These are phyloP conservation scores for Erysimum pusillum DNA, from an alignment of 441 rosid genomes.

Conservation along the genomic window DNA sequence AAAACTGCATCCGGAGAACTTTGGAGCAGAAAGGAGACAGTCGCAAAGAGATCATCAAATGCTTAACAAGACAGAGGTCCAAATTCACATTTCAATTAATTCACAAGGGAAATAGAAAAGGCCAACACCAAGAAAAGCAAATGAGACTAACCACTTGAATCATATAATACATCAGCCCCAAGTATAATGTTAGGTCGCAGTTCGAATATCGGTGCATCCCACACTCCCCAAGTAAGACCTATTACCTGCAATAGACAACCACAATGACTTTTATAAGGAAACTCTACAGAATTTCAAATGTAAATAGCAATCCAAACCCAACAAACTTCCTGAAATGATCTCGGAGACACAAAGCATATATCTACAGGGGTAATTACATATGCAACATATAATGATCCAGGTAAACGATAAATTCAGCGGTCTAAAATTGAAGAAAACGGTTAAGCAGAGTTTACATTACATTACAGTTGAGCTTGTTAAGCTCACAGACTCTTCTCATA, in stretches of 20 bases:
- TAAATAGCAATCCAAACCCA: not conserved
- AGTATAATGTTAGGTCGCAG: conserved; percentile 72
- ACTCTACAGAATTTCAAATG: not conserved
- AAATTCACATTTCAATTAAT: conserved; percentile 17
- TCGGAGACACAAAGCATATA: not conserved
- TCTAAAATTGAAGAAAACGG: not conserved
- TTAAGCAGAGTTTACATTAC: conserved; percentile 37
- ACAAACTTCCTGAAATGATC: not conserved
- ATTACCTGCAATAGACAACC: conserved; percentile 55
- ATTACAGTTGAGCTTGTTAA: conserved; percentile 65
- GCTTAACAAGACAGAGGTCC: conserved; percentile 53
- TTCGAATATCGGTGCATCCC: conserved; percentile 71
- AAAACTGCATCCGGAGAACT: conserved; percentile 75
- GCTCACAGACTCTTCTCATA: conserved; percentile 67
- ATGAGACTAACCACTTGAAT: conserved; percentile 63
- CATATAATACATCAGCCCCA: conserved; percentile 89
- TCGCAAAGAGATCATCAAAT: conserved; percentile 84
- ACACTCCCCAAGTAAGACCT: conserved; percentile 90
- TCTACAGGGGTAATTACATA: not conserved
- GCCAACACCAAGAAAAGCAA: not conserved
- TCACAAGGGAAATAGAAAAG: not conserved
- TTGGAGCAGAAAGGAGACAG: conserved; percentile 76
- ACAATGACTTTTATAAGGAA: not conserved
- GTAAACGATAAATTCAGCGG: not conserved
- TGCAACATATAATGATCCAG: not conserved